Evolutionary conservation across 202 grass and related monocot species (phyloP), one percentile per base, ranked within the genome.

Genomic region (Zizania palustris): DNA sequence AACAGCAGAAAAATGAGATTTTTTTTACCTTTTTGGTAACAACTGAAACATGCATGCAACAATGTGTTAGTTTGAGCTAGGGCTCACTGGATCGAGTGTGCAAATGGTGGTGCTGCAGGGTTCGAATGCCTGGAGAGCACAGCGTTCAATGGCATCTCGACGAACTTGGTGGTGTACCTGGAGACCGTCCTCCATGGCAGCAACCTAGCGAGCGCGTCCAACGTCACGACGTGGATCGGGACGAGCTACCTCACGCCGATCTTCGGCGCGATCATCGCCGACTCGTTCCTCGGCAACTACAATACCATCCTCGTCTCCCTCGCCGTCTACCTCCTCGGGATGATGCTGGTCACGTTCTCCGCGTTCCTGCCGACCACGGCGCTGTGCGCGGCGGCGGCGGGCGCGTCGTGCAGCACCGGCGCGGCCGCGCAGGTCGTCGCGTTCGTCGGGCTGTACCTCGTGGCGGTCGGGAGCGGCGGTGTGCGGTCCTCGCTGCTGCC

Each of bases 91-190:
- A 16, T 34, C 11, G 64, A 1, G 12, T 35, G 6, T 54, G 2
- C 15, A 68, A 18, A 1, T 79, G 38, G 11, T 91, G 48, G 11
- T 91, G 48, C 78, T 91, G 48, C 78, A 97, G 93, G 86, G 16
- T 88, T 93, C 81, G 79, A 90, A 70, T 97, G 85, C 63, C 66
- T 97, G 61, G 93, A 97, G 45, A 93, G 93, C 81, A 87, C 83
- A 36, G 90, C 88, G 44, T 97, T 93, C 71, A 89, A 73, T 73
- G 93, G 93, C n/a, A 69, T 97, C 66, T 85, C 90, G 11, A 84
- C 88, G 16, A 93, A 93, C 86, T 75, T 93, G 65, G 81, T 97
- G 45, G 72, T 93, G 65, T 93, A 91, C 78, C 82, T 97, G 37
- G 45, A 87, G 49, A 87, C 78, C 3, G 86, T 93, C 37, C 88